Conservation (phyloP, 169 alveolate species). For the Plasmodium adleri region DNA sequence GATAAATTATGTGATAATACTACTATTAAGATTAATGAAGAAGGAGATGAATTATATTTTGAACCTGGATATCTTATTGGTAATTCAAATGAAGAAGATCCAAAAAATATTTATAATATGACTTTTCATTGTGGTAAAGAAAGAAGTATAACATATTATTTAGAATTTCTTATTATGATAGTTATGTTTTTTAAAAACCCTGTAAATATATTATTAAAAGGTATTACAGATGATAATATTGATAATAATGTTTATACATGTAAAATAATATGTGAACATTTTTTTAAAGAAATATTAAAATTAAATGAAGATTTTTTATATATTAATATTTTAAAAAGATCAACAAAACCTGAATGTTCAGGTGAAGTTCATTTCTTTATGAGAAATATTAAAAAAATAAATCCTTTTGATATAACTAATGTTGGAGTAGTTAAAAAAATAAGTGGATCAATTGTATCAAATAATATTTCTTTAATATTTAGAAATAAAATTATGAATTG, state of each 20-base stretch:
- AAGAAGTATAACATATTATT: constrained; percentile 70
- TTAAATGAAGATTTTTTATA: constrained; percentile 47
- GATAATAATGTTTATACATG: constrained; percentile 69
- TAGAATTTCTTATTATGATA: constrained; percentile 72
- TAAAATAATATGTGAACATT: constrained; percentile 61
- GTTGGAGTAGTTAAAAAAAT: constrained; percentile 69
- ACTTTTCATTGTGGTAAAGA: constrained; percentile 73
- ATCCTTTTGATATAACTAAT: constrained; percentile 59
- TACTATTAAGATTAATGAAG: constrained; percentile 54
- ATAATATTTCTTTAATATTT: constrained; percentile 54
- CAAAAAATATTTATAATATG: constrained; percentile 41
- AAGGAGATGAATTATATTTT: constrained; percentile 73
- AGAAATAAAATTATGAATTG: constrained; percentile 61
- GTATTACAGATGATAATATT: constrained; percentile 69
- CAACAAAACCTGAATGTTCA: constrained; percentile 32
- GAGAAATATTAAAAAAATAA: constrained; percentile 38
- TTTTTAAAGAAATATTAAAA: constrained; percentile 68
- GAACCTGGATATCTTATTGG: constrained; percentile 77
- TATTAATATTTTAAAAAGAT: constrained; percentile 68
- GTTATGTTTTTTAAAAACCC: constrained; percentile 75
- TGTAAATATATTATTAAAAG: constrained; percentile 66
- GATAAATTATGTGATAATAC: constrained; percentile 76
- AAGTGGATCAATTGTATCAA: constrained; percentile 38
- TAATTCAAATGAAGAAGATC: constrained; percentile 57
- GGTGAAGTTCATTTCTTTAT: constrained; percentile 75